phyloP scores from a whole-genome alignment of 257 asterid species.

The Plantago elongata region DNA sequence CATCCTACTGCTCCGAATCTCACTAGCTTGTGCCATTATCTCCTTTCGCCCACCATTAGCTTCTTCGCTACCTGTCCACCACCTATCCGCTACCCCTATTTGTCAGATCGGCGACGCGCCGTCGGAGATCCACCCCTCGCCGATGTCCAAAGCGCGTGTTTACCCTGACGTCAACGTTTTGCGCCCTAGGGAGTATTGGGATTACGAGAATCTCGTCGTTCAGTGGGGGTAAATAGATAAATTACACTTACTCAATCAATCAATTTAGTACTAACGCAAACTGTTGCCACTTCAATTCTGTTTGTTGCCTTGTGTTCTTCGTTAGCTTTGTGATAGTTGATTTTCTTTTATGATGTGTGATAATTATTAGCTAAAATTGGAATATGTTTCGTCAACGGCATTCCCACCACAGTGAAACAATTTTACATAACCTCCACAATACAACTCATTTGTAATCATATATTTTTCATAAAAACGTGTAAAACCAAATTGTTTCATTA shows the following conservation, averaged over 20 bases:
- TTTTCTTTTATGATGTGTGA: no score
- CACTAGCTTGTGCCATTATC: conserved; percentile 28
- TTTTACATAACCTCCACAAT: no score
- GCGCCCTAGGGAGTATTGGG: conserved; percentile 59
- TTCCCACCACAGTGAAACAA: no score
- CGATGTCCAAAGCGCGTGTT: conserved; percentile 58
- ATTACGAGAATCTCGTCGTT: conserved; percentile 46
- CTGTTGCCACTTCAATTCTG: not conserved
- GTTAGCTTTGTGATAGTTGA: no score
- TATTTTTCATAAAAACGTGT: no score
- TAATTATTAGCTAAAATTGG: no score
- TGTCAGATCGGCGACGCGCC: conserved; percentile 15
- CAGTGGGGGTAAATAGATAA: conserved; percentile 45
- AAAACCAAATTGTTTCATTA: no score
- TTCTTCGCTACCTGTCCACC: conserved; percentile 1
- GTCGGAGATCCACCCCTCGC: conserved; percentile 27
- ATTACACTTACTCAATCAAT: not conserved
- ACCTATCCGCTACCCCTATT: not conserved
- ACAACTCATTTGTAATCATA: no score
- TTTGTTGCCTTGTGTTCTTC: no score
- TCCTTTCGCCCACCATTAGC: conserved; percentile 25
- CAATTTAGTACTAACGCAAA: not conserved
- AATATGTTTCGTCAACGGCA: no score
- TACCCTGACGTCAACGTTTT: conserved; percentile 48
- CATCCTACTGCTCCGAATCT: conserved; percentile 17